A percentile compares a stretch with the other conserved stretches of the same genome.
Evolutionary conservation across 2,329 filamentous ascomycete species (phyloP).

Genomic region (Tolypocladium endophyticum): DNA sequence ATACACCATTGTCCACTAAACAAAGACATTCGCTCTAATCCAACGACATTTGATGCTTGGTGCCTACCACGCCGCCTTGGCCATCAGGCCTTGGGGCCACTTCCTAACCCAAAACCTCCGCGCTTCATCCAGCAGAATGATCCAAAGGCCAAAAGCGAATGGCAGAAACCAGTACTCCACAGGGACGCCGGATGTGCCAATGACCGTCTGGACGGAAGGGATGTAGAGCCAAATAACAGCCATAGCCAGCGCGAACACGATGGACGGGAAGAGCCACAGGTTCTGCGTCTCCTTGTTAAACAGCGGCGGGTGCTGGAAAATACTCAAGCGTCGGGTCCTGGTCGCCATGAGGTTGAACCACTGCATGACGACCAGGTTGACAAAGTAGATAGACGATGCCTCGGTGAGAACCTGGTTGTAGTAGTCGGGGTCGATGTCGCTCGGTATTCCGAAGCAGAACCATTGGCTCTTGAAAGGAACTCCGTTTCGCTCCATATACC

Average conservation of each 20-base stretch:
- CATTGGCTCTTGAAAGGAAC: slow-evolving; percentile 55
- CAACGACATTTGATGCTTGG: background rate
- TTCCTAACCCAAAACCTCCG: slow-evolving; percentile 53
- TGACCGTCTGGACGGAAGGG: slow-evolving; percentile 48
- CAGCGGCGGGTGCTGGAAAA: slow-evolving; percentile 62
- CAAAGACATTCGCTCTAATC: background rate
- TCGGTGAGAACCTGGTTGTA: slow-evolving; percentile 47
- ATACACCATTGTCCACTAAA: background rate
- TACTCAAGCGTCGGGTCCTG: slow-evolving; percentile 52
- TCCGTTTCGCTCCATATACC: slow-evolving; percentile 52
- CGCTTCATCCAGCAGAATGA: slow-evolving; percentile 55
- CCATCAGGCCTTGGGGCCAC: slow-evolving; percentile 46
- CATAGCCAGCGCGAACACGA: slow-evolving; percentile 58
- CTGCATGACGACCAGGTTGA: slow-evolving; percentile 74
- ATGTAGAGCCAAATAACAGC: slow-evolving; percentile 63
- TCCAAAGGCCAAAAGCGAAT: slow-evolving; percentile 50
- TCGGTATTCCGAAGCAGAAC: slow-evolving; percentile 55
- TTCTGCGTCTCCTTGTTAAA: slow-evolving; percentile 59
- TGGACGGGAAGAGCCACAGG: slow-evolving; percentile 57
- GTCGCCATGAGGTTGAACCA: slow-evolving; percentile 66
- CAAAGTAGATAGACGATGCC: slow-evolving; percentile 67
- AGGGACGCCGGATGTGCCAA: slow-evolving; percentile 53
- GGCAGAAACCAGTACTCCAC: slow-evolving; percentile 70
- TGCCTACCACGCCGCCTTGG: slow-evolving; percentile 45
- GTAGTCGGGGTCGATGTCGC: slow-evolving; percentile 39